phyloP scores from a whole-genome alignment of 1,284 basidiomycete species.

The Xanthoconium separans region DNA sequence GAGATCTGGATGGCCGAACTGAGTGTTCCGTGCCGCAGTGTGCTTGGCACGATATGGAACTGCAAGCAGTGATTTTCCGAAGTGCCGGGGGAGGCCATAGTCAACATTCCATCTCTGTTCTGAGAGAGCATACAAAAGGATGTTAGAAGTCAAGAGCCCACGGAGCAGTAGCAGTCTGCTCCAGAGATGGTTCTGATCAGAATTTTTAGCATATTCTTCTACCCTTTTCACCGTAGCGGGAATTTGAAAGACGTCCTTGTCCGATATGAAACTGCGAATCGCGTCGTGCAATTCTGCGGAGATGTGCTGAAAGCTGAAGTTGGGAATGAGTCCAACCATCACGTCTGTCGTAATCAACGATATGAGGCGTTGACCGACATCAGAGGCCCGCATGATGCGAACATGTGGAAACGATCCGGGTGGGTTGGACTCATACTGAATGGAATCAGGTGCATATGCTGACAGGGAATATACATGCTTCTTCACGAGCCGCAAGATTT shows the following conservation, averaged over 20 bases:
- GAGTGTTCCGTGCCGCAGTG: not conserved
- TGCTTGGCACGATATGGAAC: constrained; percentile 1
- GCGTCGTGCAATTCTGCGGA: not conserved
- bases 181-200: not conserved
- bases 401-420: not conserved
- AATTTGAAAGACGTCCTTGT: not conserved
- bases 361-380: not conserved
- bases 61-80: not conserved
- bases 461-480: not conserved
- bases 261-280: not conserved
- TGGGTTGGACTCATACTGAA: not conserved
- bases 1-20: not conserved
- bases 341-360: not conserved
- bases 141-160: not conserved
- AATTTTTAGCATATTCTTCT: not conserved
- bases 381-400: not conserved
- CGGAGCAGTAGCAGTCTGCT: not conserved
- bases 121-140: not conserved
- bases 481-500: not conserved
- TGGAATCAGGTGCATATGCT: not conserved
- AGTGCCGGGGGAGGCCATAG: not conserved
- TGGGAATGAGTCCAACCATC: not conserved
- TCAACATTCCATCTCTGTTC: constrained; percentile 4
- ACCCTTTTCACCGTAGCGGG: not conserved
- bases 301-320: not conserved